Percentiles rank a stretch among this genome's conserved stretches.
Conservation (phyloP, 2,329 filamentous ascomycete genomes). For the Colletotrichum endophyticum region DNA sequence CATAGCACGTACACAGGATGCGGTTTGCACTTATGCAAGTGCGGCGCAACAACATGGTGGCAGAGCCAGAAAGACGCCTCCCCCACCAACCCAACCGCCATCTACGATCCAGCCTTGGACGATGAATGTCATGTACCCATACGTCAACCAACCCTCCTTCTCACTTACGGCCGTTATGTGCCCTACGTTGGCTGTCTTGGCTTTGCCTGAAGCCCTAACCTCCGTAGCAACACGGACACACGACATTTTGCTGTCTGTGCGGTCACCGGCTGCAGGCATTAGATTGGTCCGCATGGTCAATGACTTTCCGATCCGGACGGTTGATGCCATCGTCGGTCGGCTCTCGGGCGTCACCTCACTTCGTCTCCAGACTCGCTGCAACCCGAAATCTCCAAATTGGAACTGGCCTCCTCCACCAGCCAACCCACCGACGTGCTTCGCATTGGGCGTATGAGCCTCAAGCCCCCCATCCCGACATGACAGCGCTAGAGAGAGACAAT, state of each 20-base stretch:
- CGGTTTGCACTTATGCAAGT: background rate
- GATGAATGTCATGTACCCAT: background rate
- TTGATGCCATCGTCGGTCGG: background rate
- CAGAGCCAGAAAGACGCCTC: background rate
- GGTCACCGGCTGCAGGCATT: background rate
- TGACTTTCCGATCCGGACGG: background rate
- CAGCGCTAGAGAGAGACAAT: conserved; percentile 8
- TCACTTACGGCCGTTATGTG: background rate
- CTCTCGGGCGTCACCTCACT: background rate
- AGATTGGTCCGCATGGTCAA: background rate
- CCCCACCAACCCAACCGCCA: background rate
- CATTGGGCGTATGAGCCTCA: background rate
- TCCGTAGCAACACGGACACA: background rate
- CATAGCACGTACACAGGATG: background rate
- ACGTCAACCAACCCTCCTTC: background rate
- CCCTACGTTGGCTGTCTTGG: background rate
- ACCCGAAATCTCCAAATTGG: background rate
- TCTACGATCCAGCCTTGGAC: background rate
- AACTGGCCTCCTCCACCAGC: too few species aligned
- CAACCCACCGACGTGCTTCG: background rate
- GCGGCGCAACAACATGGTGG: background rate
- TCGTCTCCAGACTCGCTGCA: background rate
- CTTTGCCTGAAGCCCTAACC: background rate
- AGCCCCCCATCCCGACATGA: background rate
- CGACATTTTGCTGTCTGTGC: background rate